These are phyloP conservation scores for Backusella luteola DNA, from an alignment of 192 early-diverging fungal species.

Conservation along the genomic window DNA sequence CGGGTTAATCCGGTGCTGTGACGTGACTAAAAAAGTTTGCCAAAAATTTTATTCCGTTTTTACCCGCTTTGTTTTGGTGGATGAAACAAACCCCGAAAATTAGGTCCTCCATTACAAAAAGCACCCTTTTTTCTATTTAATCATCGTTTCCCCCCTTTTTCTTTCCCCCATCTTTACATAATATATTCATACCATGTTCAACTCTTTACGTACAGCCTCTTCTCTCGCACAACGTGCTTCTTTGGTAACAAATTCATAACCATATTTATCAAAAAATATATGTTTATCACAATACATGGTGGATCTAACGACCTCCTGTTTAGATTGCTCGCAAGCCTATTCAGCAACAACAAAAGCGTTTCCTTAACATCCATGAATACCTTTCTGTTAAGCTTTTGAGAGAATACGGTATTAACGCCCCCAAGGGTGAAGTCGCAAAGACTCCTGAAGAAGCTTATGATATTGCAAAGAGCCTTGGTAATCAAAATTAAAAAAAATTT, in stretches of 20 bases:
- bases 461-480: conserved; percentile 79
- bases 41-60: conserved; percentile 20
- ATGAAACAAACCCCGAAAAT: conserved; percentile 12
- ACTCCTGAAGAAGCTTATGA: conserved; percentile 84
- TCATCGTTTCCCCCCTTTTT: background rate
- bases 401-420: conserved; percentile 89
- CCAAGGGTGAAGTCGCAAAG: conserved; percentile 85
- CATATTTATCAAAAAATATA: background rate
- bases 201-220: conserved; percentile 30
- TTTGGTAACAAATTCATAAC: conserved; percentile 16
- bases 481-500: conserved; percentile 14
- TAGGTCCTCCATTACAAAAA: background rate
- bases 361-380: conserved; percentile 98
- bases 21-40: background rate
- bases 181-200: conserved; percentile 23
- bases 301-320: background rate
- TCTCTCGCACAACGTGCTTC: conserved; percentile 28
- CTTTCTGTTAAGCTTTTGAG: conserved; percentile 89
- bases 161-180: background rate
- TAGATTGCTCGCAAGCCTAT: conserved; percentile 29
- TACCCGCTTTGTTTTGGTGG: conserved; percentile 13
- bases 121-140: background rate
- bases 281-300: background rate
- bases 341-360: conserved; percentile 66
- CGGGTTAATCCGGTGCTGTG: conserved; percentile 3